Conservation (phyloP, 2,329 filamentous ascomycete species). For the Plenodomus lindquistii region DNA sequence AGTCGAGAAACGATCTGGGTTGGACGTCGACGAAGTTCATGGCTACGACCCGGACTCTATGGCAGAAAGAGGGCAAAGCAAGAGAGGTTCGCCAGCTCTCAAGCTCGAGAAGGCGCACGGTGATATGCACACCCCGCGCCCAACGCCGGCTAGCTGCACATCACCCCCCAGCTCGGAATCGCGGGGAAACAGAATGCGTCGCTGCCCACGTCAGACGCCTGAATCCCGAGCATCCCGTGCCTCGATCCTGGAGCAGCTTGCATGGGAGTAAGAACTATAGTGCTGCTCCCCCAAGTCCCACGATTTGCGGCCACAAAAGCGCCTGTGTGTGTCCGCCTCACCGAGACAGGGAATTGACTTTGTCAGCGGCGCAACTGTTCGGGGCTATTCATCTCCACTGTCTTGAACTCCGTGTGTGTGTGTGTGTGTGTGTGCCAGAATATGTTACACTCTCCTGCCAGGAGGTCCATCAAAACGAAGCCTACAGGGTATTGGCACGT, state of each 20-base stretch:
- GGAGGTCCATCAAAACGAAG: no score
- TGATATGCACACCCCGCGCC: slow-evolving; percentile 38
- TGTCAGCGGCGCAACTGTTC: background rate
- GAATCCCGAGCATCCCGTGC: no score
- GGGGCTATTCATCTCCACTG: background rate
- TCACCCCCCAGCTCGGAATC: slow-evolving; percentile 22
- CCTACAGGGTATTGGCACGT: no score
- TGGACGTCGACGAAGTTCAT: slow-evolving; percentile 46
- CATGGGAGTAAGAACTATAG: background rate
- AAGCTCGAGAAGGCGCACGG: slow-evolving; percentile 16
- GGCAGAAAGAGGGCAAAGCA: slow-evolving; percentile 34
- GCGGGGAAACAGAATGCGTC: slow-evolving; percentile 34
- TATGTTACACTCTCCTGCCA: background rate
- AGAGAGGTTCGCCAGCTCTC: slow-evolving; percentile 16
- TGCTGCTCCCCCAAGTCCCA: background rate
- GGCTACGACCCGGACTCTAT: slow-evolving; percentile 25
- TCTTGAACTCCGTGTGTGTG: background rate
- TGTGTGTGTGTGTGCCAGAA: background rate
- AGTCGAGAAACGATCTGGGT: slow-evolving; percentile 42
- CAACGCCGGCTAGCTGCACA: slow-evolving; percentile 14
- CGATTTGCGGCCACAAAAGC: no score
- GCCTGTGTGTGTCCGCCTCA: no score
- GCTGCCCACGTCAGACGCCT: slow-evolving; percentile 3
- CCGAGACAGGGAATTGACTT: background rate
- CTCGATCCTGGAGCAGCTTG: background rate